Evolutionary conservation across 768 basidiomycete species (phyloP).

Genomic region (Podaxis carcinomalis): DNA sequence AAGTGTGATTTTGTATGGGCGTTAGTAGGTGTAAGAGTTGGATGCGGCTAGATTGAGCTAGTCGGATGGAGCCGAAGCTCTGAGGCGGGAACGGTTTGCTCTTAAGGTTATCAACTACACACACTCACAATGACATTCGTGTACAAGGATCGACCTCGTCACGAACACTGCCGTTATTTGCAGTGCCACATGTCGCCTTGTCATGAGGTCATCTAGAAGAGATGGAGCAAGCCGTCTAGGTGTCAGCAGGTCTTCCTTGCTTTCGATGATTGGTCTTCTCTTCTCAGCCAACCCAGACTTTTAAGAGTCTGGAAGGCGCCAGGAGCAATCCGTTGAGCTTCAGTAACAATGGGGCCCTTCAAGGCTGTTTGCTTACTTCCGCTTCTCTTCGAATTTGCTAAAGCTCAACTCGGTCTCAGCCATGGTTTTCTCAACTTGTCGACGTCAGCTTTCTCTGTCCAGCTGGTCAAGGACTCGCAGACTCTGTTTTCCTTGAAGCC

Average conservation of each 20-base stretch:
- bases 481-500: slow-evolving; percentile 49
- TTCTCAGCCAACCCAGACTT: background rate
- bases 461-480: slow-evolving; percentile 53
- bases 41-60: background rate
- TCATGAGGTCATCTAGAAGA: slow-evolving; percentile 5
- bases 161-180: background rate
- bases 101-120: background rate
- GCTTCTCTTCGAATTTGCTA: background rate
- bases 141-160: background rate
- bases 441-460: slow-evolving; percentile 38
- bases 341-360: slow-evolving; percentile 1
- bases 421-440: slow-evolving; percentile 46
- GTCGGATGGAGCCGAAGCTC: background rate
- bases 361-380: background rate
- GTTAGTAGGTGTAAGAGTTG: too few species aligned
- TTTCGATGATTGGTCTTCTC: background rate
- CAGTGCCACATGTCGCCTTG: slow-evolving; percentile 1
- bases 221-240: background rate
- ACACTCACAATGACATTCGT: background rate
- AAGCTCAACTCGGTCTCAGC: slow-evolving; percentile 30
- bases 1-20: too few species aligned
- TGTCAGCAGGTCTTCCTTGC: slow-evolving; percentile 3
- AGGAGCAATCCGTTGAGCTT: background rate
- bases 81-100: background rate
- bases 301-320: background rate